Percentiles rank a stretch among this genome's conserved stretches.
Conservation (phyloP, 768 basidiomycete genomes). For the Amanita phalloides region DNA sequence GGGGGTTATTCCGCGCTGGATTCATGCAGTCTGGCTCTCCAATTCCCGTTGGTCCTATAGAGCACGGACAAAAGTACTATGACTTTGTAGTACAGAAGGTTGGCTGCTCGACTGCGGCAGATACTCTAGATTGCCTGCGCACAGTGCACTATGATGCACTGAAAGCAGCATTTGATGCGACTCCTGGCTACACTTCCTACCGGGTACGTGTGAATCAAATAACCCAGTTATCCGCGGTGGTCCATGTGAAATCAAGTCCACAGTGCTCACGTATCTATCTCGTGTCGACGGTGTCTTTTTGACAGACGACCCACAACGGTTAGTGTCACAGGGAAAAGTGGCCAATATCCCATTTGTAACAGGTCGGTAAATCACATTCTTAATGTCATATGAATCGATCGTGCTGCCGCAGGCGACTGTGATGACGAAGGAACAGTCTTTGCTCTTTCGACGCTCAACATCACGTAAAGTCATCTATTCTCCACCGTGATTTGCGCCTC, state of each 20-base stretch:
- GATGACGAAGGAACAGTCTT: slow-evolving; percentile 56
- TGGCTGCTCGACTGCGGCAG: slow-evolving; percentile 13
- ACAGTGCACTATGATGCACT: slow-evolving; percentile 19
- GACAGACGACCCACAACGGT: slow-evolving; percentile 29
- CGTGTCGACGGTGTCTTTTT: slow-evolving; percentile 39
- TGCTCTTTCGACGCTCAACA: slow-evolving; percentile 34
- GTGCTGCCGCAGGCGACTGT: slow-evolving; percentile 28
- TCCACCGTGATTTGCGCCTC: neutral
- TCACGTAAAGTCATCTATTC: slow-evolving; percentile 27
- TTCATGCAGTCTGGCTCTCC: slow-evolving; percentile 43
- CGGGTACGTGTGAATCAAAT: slow-evolving; percentile 16
- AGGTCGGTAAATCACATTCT: slow-evolving; percentile 15
- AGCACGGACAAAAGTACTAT: slow-evolving; percentile 33
- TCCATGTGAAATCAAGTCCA: slow-evolving; percentile 15
- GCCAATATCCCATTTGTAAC: slow-evolving; percentile 39
- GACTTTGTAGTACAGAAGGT: slow-evolving; percentile 27
- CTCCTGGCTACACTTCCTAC: slow-evolving; percentile 23
- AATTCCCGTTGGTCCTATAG: slow-evolving; percentile 31
- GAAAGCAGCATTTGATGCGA: slow-evolving; percentile 18
- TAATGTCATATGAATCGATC: neutral
- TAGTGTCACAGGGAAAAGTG: slow-evolving; percentile 31
- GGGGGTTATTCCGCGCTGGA: slow-evolving; percentile 29
- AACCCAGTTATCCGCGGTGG: slow-evolving; percentile 9
- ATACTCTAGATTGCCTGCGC: slow-evolving; percentile 27
- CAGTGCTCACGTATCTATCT: slow-evolving; percentile 37